Base-by-base conservation (phyloP, 2,329 filamentous ascomycete species). In the Orbilia blumenaviensis region DNA sequence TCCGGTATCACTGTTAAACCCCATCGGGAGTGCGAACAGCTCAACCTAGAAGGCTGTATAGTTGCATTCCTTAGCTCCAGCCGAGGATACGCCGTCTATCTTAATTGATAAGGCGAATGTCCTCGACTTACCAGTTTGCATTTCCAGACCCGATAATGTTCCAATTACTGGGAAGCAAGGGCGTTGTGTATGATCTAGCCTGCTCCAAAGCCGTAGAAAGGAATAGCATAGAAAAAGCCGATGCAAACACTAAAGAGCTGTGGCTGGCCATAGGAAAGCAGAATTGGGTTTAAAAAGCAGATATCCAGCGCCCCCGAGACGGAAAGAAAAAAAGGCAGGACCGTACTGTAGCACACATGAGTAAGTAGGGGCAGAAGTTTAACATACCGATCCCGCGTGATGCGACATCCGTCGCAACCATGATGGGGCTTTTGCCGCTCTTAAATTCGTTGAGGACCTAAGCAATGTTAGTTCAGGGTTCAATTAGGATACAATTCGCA, bases 311-410 rank as follows among this genome's bases (percentile, higher is more conserved):
- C 52, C 54, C 42, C 67, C 61, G 44, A 56, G 34, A 60, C 25
- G 61, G 63, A 72, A 44, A 63, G 42, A 62, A 62, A 29, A 52
- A 62, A 77, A 66, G 73, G 64, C 64, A 64, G 72, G 72, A 76
- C 72, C 72, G 60, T 66, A 60, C 72, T 76, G 72, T 76, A 42
- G 58, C 72, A 69, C 72, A 73, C 63, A 61, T 76, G 72, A 76
- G 72, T 64, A 67, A 27, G 29, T 34, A 52, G 42, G 66, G 9
- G 32, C 7, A 38, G 96, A 34, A 86, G 82, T 96, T 93, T 84
- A 97, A 97, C 48, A 99, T 94, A 82, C 99, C 95, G 42, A 99
- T 86, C 76, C 95, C 95, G 83, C 95, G 92, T 60, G 95, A 95
- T 41, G 95, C 95, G 72, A 99, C 93, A 9, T 94, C 97, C 0